Base-by-base conservation (phyloP, 2,329 filamentous ascomycete species). In the Penicillium sp. region DNA sequence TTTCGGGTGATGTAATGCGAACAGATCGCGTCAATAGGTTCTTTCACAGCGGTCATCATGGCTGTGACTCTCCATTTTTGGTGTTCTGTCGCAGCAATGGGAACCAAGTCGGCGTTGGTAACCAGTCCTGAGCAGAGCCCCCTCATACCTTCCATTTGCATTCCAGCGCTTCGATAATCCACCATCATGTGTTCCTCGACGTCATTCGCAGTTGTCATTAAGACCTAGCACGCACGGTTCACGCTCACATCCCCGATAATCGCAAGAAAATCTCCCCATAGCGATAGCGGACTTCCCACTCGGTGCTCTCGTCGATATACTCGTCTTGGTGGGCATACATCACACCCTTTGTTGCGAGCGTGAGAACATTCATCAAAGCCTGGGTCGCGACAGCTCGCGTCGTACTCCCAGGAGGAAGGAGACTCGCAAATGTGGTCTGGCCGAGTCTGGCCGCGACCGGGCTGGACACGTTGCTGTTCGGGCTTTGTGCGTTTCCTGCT, bases 351-450 rank as follows among this genome's bases (percentile, higher is more conserved):
- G 85, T 90, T 6, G 84, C 86, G 42, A 94, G 79, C 11, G 82
- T 80, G 14, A 95, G 81, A 2, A 90, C 80, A 69, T 94, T 89
- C 74, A 89, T 84, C 68, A 90, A 88, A 0, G 86, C 90, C 70
- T 92, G 89, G 2, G 89, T 86, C 9, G 88, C 89, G 13, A 90
- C 85, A 31, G 83, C 76, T 35, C 78, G 81, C 40, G 71, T 78
- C 31, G 82, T 84, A 40, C 78, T 73, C 10, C 68, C 67, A 0
- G 85, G 81, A n/a, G 83, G 79, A 43, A 94, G 83, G 10, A 96
- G 74, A 47, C 85, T 77, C 44, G 87, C 84, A 67, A 97, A 95
- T 0, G 81, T 76, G 40, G 94, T 77, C 22, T 61, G 24, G 1
- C 44, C 39, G 6, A 37, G 18, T 31, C 8, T 47, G 14, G 31